Percentiles rank a stretch among this genome's conserved stretches.
These are phyloP conservation scores for Croton setiger DNA, from an alignment of 441 rosid genomes.

Conservation along the genomic window DNA sequence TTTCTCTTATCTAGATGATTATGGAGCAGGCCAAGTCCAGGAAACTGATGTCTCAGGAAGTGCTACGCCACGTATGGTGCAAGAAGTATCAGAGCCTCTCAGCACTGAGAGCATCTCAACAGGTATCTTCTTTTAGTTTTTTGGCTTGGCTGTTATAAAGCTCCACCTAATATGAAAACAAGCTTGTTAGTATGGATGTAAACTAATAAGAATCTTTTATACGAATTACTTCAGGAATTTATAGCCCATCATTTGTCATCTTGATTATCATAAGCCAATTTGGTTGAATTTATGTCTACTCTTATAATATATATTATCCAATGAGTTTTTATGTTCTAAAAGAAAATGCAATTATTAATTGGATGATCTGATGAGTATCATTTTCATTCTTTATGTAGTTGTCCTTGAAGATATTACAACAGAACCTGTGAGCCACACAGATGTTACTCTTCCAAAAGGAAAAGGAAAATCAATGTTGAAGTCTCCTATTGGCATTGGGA, in stretches of 20 bases:
- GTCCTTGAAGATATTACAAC: not conserved
- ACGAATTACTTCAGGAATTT: not conserved
- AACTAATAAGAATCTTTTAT: not conserved
- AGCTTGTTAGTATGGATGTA: not conserved
- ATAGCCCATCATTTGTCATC: not conserved
- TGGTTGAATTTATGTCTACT: no score
- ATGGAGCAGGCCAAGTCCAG: not conserved
- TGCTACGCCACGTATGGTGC: not conserved
- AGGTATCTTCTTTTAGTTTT: not conserved
- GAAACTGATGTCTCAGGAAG: not conserved
- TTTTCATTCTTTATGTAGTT: not conserved
- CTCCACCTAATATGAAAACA: no score
- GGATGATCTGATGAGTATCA: no score
- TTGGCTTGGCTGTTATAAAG: no score
- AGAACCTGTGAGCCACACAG: not conserved
- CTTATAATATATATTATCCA: no score
- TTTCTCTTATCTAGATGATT: not conserved
- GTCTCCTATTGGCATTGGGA: not conserved
- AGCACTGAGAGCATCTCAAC: not conserved
- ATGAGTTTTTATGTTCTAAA: no score
- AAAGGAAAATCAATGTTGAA: not conserved
- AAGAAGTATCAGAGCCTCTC: not conserved
- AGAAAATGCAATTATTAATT: no score
- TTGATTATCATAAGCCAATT: no score
- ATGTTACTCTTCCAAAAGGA: not conserved